Conservation (phyloP, 805 yeast species). For the Starmerella sp. region DNA sequence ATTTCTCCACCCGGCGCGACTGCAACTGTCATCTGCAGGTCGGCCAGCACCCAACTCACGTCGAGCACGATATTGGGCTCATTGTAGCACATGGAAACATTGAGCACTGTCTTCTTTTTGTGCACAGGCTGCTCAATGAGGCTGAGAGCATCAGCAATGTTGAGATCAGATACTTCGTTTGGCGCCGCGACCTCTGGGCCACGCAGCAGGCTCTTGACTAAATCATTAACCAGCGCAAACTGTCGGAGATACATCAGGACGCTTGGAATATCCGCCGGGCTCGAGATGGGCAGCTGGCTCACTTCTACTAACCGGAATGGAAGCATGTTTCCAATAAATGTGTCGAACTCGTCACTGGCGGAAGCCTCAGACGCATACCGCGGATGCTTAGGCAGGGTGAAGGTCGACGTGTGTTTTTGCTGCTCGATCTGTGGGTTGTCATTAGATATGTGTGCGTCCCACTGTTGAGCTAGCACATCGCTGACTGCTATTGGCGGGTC, state of each 20-base stretch:
- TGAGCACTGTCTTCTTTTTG: conserved; percentile 8
- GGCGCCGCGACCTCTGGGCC: conserved; percentile 14
- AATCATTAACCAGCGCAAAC: conserved; percentile 8
- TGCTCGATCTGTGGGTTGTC: conserved; percentile 13
- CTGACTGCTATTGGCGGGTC: conserved; percentile 30
- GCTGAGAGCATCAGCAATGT: conserved; percentile 23
- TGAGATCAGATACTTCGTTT: conserved; percentile 18
- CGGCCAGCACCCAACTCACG: conserved; percentile 10
- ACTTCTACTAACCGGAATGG: conserved; percentile 23
- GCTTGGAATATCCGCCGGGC: conserved; percentile 24
- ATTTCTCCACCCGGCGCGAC: neutral
- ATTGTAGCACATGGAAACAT: conserved; percentile 3
- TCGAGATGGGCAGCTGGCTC: conserved; percentile 24
- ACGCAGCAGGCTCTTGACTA: conserved; percentile 15
- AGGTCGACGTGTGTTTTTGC: conserved; percentile 7
- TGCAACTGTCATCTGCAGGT: conserved; percentile 5
- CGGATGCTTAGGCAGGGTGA: conserved; percentile 16
- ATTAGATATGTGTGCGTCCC: conserved; percentile 12
- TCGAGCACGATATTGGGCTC: neutral
- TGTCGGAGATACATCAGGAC: conserved; percentile 22
- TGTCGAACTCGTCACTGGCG: conserved; percentile 17
- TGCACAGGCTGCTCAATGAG: conserved; percentile 18
- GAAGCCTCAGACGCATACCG: conserved; percentile 10
- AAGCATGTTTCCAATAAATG: conserved; percentile 22
- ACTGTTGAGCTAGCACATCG: conserved; percentile 11